Conservation (phyloP, 192 early-diverging fungal species). For the Coemansia sp. region DNA sequence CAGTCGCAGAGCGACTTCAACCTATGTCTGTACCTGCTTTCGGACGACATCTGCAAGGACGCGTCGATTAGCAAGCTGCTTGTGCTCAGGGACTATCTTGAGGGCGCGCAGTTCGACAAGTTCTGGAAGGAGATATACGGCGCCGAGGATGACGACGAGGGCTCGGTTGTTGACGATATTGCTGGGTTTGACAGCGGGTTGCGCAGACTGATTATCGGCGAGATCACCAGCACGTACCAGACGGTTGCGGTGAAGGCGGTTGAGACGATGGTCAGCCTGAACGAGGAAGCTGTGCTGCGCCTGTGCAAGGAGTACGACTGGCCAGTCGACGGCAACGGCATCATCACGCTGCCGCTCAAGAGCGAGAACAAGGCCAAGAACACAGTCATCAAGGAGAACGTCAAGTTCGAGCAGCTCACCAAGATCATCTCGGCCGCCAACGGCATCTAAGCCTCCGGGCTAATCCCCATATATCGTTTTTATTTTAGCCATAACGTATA, state of each 20-base stretch:
- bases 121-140: conserved; percentile 68
- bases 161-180: conserved; percentile 63
- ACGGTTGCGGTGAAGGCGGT: conserved; percentile 66
- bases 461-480: not conserved
- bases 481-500: not conserved
- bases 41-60: conserved; percentile 62
- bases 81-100: conserved; percentile 74
- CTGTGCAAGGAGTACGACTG: conserved; percentile 66
- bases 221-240: conserved; percentile 80
- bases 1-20: conserved; percentile 88
- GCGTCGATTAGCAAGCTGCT: conserved; percentile 60
- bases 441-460: conserved; percentile 33
- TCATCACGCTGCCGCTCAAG: conserved; percentile 76
- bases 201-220: conserved; percentile 71
- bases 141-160: conserved; percentile 55
- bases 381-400: conserved; percentile 81
- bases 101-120: conserved; percentile 69
- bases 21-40: conserved; percentile 84
- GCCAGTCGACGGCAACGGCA: conserved; percentile 58
- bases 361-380: conserved; percentile 85
- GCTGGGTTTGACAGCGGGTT: conserved; percentile 73
- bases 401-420: conserved; percentile 74
- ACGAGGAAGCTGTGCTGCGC: conserved; percentile 62
- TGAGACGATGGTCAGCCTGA: conserved; percentile 67
- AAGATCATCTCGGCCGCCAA: conserved; percentile 55